Percentiles rank a stretch among this genome's conserved stretches.
Evolutionary conservation across 306 rosid genomes (phyloP).

Genomic region (Neltuma alba): DNA sequence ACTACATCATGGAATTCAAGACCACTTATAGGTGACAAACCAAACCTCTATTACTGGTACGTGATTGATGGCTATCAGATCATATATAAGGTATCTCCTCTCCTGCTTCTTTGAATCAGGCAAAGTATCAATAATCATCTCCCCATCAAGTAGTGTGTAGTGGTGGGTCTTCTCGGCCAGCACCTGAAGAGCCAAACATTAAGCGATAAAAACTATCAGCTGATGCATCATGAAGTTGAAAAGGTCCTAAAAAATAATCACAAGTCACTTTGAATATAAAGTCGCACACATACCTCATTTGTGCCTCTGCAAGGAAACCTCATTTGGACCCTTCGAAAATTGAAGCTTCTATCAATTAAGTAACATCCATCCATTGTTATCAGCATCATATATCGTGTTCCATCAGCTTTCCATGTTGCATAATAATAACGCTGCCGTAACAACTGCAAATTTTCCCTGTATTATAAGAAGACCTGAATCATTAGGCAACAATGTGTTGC

Average conservation of each 20-base stretch:
- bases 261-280: conserved; percentile 11
- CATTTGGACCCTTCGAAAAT: conserved; percentile 94
- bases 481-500: conserved; percentile 7
- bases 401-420: conserved; percentile 99
- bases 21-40: conserved; percentile 11
- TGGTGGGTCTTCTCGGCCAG: conserved; percentile 78
- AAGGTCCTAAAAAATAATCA: conserved; percentile 24
- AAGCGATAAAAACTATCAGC: conserved; percentile 37
- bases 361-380: conserved; percentile 91
- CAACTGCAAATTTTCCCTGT: conserved; percentile 88
- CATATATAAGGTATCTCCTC: conserved; percentile 96
- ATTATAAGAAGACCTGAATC: conserved; percentile 33
- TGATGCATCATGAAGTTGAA: conserved; percentile 37
- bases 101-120: conserved; percentile 89
- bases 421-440: conserved; percentile 92
- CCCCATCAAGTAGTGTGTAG: conserved; percentile 91
- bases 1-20: not conserved
- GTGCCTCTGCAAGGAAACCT: conserved; percentile 86
- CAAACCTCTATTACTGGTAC: conserved; percentile 75
- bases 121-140: conserved; percentile 89
- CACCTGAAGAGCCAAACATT: conserved; percentile 49
- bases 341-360: conserved; percentile 85
- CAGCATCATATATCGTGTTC: conserved; percentile 97
- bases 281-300: conserved; percentile 61
- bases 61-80: conserved; percentile 75